Percentiles rank a stretch among this genome's conserved stretches.
These are phyloP conservation scores for Colletotrichum tofieldiae DNA, from an alignment of 2,329 filamentous ascomycete species.

Conservation along the genomic window DNA sequence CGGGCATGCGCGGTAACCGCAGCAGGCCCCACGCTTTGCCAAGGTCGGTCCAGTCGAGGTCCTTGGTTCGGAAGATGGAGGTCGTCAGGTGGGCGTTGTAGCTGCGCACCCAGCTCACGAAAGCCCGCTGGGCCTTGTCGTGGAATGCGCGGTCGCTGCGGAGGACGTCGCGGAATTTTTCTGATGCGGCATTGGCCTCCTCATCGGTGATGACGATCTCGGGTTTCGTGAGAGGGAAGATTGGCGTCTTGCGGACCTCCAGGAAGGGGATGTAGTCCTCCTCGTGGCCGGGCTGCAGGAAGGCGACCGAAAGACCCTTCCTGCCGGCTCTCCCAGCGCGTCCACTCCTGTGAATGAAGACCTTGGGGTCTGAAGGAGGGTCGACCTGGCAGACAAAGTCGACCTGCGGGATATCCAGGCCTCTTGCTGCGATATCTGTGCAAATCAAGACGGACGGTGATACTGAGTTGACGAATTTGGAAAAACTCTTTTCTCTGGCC, in stretches of 20 bases:
- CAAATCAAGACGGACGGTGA: constrained; percentile 88
- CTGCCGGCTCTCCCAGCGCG: constrained; percentile 91
- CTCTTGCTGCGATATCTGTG: constrained; percentile 91
- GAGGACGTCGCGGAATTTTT: constrained; percentile 74
- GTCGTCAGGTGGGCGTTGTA: constrained; percentile 93
- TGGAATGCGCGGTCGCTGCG: constrained; percentile 72
- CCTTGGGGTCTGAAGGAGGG: constrained; percentile 87
- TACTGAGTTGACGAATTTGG: constrained; percentile 81
- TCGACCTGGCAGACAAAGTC: constrained; percentile 94
- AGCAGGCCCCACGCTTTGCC: constrained; percentile 89
- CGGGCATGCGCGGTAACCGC: constrained; percentile 93
- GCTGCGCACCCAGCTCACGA: constrained; percentile 93
- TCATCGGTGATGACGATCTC: constrained; percentile 70
- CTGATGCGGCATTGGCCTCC: constrained; percentile 72
- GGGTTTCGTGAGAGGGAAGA: constrained; percentile 74
- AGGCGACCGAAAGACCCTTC: constrained; percentile 86
- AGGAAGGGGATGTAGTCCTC: constrained; percentile 93
- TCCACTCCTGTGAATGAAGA: constrained; percentile 94
- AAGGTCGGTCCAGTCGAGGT: constrained; percentile 88
- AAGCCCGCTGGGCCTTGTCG: constrained; percentile 91
- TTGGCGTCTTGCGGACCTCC: constrained; percentile 88
- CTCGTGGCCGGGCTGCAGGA: constrained; percentile 88
- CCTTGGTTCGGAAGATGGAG: constrained; percentile 88
- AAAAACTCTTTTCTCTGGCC: constrained; percentile 90
- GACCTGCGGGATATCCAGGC: constrained; percentile 92